A percentile compares a stretch with the other conserved stretches of the same genome.
Evolutionary conservation across 345 rosid species (phyloP).

Genomic region (Brassica incana): DNA sequence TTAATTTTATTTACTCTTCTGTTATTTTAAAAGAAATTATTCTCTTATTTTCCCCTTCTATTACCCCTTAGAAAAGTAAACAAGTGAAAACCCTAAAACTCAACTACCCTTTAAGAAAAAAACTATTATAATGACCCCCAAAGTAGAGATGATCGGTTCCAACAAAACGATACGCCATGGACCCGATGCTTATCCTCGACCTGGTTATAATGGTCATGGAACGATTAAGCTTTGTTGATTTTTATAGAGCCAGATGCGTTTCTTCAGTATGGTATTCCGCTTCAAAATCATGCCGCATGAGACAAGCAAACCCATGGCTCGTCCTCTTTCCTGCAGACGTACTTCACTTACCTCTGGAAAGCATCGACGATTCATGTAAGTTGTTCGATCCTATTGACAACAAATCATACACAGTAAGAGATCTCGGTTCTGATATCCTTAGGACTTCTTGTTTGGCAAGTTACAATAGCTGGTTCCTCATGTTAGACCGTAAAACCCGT

Average conservation of each 20-base stretch:
- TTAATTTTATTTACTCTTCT: no score
- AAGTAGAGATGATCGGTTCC: background rate
- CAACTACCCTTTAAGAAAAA: background rate
- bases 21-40: no score
- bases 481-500: background rate
- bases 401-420: background rate
- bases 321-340: background rate
- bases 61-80: no score
- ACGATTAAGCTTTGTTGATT: background rate
- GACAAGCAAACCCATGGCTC: background rate
- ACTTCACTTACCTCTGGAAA: background rate
- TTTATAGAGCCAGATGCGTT: background rate
- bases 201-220: background rate
- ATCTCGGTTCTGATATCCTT: background rate
- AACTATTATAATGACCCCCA: background rate
- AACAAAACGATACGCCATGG: background rate
- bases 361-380: background rate
- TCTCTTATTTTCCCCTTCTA: no score
- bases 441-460: background rate
- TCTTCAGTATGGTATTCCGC: background rate
- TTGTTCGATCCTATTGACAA: background rate
- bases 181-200: background rate
- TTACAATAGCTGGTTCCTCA: conserved; percentile 13
- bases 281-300: background rate
- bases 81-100: background rate